Evolutionary conservation across 2,329 filamentous ascomycete species (phyloP).

Genomic region (Fusarium decemcellulare): DNA sequence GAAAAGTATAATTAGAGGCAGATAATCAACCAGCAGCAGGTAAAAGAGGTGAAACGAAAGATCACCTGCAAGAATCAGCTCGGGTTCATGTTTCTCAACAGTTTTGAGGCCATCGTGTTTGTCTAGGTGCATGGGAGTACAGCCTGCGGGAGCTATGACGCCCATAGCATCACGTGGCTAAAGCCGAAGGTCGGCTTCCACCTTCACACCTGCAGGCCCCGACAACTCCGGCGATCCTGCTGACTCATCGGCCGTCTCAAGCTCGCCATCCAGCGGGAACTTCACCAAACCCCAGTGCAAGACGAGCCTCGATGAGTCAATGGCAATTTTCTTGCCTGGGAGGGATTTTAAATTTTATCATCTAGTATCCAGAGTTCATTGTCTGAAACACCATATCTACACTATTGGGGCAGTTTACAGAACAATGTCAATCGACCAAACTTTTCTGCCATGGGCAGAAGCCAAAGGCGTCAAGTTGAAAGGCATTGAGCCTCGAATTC

Average conservation of each 20-base stretch:
- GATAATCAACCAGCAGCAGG: background rate
- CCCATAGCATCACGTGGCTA: slow-evolving; percentile 29
- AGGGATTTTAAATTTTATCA: background rate
- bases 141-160: slow-evolving; percentile 30
- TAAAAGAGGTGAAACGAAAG: background rate
- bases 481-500: slow-evolving; percentile 75
- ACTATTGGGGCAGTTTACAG: background rate
- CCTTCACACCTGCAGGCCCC: no score
- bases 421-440: slow-evolving; percentile 43
- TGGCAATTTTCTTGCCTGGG: background rate
- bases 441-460: slow-evolving; percentile 76
- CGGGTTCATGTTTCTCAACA: background rate
- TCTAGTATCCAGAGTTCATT: background rate
- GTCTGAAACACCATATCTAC: no score
- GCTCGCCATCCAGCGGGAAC: slow-evolving; percentile 36
- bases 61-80: slow-evolving; percentile 7
- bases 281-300: slow-evolving; percentile 6
- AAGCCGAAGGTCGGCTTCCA: slow-evolving; percentile 4
- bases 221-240: background rate
- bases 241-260: slow-evolving; percentile 23
- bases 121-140: slow-evolving; percentile 9
- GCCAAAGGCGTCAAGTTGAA: slow-evolving; percentile 56
- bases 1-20: slow-evolving; percentile 1
- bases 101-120: slow-evolving; percentile 14
- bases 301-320: slow-evolving; percentile 22